Evolutionary conservation across 2,329 filamentous ascomycete species (phyloP), one percentile per base, ranked within the genome.

Genomic region (Colletotrichum kahawae): DNA sequence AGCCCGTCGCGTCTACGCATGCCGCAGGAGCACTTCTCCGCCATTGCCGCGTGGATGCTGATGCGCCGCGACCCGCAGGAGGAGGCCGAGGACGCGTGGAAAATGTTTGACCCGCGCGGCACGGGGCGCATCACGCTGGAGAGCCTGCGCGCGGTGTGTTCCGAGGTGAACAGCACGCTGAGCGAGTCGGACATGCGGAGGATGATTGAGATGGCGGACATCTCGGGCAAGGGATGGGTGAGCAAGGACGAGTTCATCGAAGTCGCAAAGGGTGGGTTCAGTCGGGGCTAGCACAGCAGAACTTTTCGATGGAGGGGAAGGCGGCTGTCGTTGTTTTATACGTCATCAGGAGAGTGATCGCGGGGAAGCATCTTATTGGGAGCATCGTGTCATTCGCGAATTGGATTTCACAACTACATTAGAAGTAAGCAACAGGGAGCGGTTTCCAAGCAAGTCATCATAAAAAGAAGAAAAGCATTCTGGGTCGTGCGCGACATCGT

Each of bases 191-290:
- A 99, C 84, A 89, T 99, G 76, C 90, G 92, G 79, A 95, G 95
- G 78, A 99, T 99, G 97, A 97, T 99, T 86, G 95, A 98, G 81
- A 96, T 98, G 85, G 97, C 98, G 87, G 97, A 99, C 86, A 90
- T 98, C 78, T 95, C 98, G 82, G 96, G 95, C 2, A 97, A 98
- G 79, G 96, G 96, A 13, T 95, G 91, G 70, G 92, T 94, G 9
- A 92, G 91, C 77, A 87, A 91, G 78, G 92, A 94, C 73, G 92
- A 94, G 83, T 94, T 94, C 81, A 90, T 92, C 67, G 90, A 91
- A 80, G 91, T 93, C 85, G 76, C 76, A 18, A 75, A 72, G 63
- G 72, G 72, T 21, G 72, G 72, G 4, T 75, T 75, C n/a, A 71
- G 72, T 12, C 63, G 72, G 29, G 69, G 69, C 54, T 75, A 29